Conservation (phyloP, 345 rosid species). For the Dipteronia dyeriana region DNA sequence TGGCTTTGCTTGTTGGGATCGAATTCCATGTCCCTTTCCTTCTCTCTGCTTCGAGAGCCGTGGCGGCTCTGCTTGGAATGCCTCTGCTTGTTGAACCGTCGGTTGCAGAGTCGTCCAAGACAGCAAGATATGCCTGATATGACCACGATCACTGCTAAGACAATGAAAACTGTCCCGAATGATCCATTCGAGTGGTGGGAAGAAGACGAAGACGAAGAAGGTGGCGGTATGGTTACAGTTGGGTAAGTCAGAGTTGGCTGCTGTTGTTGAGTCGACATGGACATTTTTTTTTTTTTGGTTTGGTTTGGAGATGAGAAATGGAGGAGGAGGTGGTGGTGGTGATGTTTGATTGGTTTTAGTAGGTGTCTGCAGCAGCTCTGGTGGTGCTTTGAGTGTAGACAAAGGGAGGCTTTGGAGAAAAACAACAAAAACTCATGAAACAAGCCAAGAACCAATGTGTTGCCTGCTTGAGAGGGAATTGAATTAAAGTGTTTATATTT, state of each 20-base stretch:
- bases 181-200: constrained; percentile 62
- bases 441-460: constrained; percentile 34
- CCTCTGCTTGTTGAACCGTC: constrained; percentile 20
- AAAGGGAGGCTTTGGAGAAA: constrained; percentile 30
- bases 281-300: background rate
- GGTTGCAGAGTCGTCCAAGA: constrained; percentile 56
- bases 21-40: constrained; percentile 26
- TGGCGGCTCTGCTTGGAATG: constrained; percentile 14
- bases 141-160: constrained; percentile 56
- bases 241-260: constrained; percentile 63
- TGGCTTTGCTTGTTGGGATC: constrained; percentile 33
- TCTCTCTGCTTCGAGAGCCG: background rate
- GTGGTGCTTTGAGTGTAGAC: constrained; percentile 55
- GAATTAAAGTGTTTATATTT: constrained; percentile 14
- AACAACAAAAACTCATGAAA: constrained; percentile 27
- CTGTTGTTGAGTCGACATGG: constrained; percentile 31
- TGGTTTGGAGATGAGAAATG: constrained; percentile 3
- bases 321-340: background rate
- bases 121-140: constrained; percentile 59
- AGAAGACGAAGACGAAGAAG: constrained; percentile 20
- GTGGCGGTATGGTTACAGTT: constrained; percentile 35
- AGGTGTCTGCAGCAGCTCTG: constrained; percentile 6
- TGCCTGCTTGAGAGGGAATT: constrained; percentile 25
- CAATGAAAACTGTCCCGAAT: constrained; percentile 66
- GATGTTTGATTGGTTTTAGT: constrained; percentile 3